A percentile compares a stretch with the other conserved stretches of the same genome.
phyloP scores from a whole-genome alignment of 805 yeast species.

The Deakozyma indianensis region DNA sequence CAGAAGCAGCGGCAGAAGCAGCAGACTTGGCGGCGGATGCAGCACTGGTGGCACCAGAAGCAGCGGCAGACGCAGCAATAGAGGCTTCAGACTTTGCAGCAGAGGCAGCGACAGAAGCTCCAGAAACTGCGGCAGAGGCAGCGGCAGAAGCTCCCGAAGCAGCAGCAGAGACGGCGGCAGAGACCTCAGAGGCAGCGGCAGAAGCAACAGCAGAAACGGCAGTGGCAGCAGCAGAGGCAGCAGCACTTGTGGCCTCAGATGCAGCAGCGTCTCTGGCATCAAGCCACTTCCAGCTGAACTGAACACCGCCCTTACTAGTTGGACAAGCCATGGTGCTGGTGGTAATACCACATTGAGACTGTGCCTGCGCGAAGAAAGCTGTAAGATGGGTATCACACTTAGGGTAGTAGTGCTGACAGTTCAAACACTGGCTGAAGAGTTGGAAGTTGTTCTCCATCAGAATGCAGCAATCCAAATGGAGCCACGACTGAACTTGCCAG shows the following conservation, averaged over 20 bases:
- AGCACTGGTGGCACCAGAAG: constrained; percentile 8
- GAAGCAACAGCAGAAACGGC: constrained; percentile 13
- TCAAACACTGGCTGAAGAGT: background rate
- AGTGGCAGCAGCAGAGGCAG: constrained; percentile 9
- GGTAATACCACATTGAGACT: background rate
- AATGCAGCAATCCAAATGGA: background rate
- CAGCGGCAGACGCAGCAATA: constrained; percentile 12
- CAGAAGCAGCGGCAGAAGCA: constrained; percentile 6
- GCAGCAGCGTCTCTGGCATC: constrained; percentile 5
- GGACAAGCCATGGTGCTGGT: constrained; percentile 1
- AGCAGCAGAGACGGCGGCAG: constrained; percentile 10
- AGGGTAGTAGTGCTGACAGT: background rate
- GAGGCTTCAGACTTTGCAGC: constrained; percentile 13
- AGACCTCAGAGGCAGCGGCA: constrained; percentile 10
- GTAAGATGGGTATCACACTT: background rate
- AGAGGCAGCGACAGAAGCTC: constrained; percentile 9
- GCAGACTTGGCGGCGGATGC: constrained; percentile 9
- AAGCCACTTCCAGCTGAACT: background rate
- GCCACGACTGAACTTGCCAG: background rate
- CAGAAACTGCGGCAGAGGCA: constrained; percentile 3
- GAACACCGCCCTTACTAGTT: background rate
- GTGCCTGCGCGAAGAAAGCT: background rate
- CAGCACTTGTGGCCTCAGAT: constrained; percentile 9
- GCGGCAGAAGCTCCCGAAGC: constrained; percentile 9
- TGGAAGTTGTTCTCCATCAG: background rate